Conservation (phyloP, 129 eudicot genomes). For the Centaurea solstitialis region DNA sequence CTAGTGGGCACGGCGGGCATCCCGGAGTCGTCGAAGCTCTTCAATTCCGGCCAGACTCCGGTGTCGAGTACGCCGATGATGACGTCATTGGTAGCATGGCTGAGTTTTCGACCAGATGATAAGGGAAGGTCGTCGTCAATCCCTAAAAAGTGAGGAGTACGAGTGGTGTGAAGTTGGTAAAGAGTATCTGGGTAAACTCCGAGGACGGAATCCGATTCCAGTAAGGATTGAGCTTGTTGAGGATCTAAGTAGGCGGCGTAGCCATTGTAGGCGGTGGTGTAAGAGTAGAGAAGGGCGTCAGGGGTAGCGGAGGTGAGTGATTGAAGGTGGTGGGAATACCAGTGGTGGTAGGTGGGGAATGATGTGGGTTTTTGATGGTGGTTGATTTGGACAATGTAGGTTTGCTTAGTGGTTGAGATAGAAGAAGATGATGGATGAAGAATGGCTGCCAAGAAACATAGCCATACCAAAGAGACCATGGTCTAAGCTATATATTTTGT, state of each 20-base stretch:
- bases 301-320: constrained; percentile 43
- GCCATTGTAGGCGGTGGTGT: constrained; percentile 68
- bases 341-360: constrained; percentile 47
- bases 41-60: constrained; percentile 75
- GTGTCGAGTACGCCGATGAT: constrained; percentile 75
- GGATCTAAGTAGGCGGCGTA: constrained; percentile 59
- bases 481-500: not conserved
- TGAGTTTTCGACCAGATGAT: constrained; percentile 42
- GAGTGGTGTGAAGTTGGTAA: constrained; percentile 73
- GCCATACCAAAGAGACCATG: constrained; percentile 32
- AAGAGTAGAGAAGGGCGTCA: constrained; percentile 52
- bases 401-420: constrained; percentile 27
- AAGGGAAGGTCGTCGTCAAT: constrained; percentile 28
- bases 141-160: constrained; percentile 77
- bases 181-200: constrained; percentile 59
- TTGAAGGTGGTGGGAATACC: constrained; percentile 59
- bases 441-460: constrained; percentile 18
- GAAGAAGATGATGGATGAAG: constrained; percentile 1
- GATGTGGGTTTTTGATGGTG: constrained; percentile 41
- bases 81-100: constrained; percentile 49
- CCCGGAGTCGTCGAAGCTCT: constrained; percentile 50
- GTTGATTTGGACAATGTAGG: constrained; percentile 72
- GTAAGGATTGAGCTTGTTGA: constrained; percentile 42
- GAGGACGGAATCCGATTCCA: constrained; percentile 38
- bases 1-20: constrained; percentile 53